A percentile compares a stretch with the other conserved stretches of the same genome.
These are phyloP conservation scores for Talaromyces sp. DNA, from an alignment of 2,329 filamentous ascomycete species.

Conservation along the genomic window DNA sequence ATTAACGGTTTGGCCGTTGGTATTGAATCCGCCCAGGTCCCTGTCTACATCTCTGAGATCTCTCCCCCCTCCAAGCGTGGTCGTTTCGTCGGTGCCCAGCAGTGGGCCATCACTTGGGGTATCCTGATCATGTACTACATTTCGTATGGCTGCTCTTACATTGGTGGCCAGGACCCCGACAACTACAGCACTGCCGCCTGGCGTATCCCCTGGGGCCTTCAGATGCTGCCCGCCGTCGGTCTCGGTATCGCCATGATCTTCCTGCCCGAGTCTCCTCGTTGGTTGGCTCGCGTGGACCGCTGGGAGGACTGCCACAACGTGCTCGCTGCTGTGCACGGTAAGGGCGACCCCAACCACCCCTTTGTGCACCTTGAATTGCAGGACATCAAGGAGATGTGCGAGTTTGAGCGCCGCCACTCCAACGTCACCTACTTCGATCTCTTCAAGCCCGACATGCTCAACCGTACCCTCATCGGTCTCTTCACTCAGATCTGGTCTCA, in stretches of 20 bases:
- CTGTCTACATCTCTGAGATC: constrained; percentile 65
- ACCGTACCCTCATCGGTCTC: constrained; percentile 65
- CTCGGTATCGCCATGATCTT: constrained; percentile 52
- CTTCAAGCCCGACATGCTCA: constrained; percentile 67
- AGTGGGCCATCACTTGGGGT: constrained; percentile 70
- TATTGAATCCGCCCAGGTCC: constrained; percentile 67
- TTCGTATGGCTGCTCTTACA: constrained; percentile 57
- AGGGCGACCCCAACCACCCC: constrained; percentile 59
- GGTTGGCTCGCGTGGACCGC: constrained; percentile 58
- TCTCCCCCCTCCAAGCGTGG: constrained; percentile 53
- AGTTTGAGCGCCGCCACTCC: constrained; percentile 65
- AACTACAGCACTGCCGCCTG: constrained; percentile 48
- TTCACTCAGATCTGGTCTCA: constrained; percentile 74
- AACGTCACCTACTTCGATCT: constrained; percentile 69
- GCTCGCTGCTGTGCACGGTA: constrained; percentile 55
- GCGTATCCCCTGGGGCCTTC: constrained; percentile 60
- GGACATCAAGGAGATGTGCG: constrained; percentile 68
- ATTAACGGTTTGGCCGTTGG: constrained; percentile 70
- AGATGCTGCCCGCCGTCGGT: constrained; percentile 57
- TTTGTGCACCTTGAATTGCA: constrained; percentile 64
- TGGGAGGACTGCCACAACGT: constrained; percentile 51
- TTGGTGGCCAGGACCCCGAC: constrained; percentile 38
- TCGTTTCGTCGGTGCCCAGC: constrained; percentile 66
- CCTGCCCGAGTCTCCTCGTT: constrained; percentile 56
- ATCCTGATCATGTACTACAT: constrained; percentile 33